These are phyloP conservation scores for Suillus plorans DNA, from an alignment of 768 basidiomycete genomes.

Conservation along the genomic window DNA sequence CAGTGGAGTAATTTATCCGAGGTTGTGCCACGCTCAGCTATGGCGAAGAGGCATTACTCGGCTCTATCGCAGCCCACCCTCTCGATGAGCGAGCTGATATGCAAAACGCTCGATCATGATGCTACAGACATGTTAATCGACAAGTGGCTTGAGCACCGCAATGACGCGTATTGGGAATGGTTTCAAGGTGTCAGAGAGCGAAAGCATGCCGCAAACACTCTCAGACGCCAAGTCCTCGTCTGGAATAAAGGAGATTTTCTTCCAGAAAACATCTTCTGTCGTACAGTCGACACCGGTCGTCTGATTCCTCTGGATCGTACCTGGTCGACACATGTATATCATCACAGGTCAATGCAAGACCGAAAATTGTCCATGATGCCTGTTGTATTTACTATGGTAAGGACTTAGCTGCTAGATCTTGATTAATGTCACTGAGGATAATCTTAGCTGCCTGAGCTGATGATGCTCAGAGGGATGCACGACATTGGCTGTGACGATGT, in stretches of 20 bases:
- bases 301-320: constrained; percentile 79
- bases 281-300: constrained; percentile 76
- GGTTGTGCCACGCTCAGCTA: constrained; percentile 8
- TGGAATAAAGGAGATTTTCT: constrained; percentile 72
- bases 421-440: constrained; percentile 3
- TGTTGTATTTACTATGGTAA: constrained; percentile 78
- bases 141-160: constrained; percentile 79
- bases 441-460: constrained; percentile 69
- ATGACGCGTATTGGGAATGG: constrained; percentile 78
- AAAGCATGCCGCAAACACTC: constrained; percentile 52
- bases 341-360: constrained; percentile 74
- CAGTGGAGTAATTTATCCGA: constrained; percentile 12
- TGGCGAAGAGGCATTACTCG: constrained; percentile 50
- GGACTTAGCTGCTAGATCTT: constrained; percentile 13
- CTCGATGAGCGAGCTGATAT: constrained; percentile 75
- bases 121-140: constrained; percentile 78
- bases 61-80: constrained; percentile 64
- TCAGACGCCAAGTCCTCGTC: constrained; percentile 48
- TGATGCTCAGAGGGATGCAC: constrained; percentile 80
- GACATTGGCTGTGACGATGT: constrained; percentile 78
- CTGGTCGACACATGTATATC: constrained; percentile 80
- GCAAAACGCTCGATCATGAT: constrained; percentile 75
- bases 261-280: constrained; percentile 77
- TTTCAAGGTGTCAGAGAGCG: constrained; percentile 69
- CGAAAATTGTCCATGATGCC: constrained; percentile 75